Evolutionary conservation across 2,329 filamentous ascomycete species (phyloP).

Genomic region (Arthrobotrys sphaeroides): DNA sequence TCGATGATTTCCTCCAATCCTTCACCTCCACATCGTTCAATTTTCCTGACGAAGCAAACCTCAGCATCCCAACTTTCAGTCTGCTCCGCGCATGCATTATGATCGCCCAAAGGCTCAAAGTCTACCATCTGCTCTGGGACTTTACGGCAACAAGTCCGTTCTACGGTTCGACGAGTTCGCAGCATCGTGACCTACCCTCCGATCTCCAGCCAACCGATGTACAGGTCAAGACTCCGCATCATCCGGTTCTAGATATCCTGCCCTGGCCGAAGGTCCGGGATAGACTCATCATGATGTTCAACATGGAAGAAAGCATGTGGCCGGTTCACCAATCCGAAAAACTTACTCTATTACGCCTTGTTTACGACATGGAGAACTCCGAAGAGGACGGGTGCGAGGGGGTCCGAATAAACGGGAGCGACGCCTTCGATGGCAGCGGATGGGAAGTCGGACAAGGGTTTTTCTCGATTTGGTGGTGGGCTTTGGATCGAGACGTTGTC

Average conservation of each 20-base stretch:
- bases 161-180: conserved; percentile 48
- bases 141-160: conserved; percentile 54
- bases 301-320: conserved; percentile 37
- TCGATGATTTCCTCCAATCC: conserved; percentile 39
- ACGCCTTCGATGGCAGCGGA: conserved; percentile 37
- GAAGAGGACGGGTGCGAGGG: conserved; percentile 39
- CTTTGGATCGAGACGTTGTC: conserved; percentile 35
- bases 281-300: conserved; percentile 39
- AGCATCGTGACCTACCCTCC: conserved; percentile 39
- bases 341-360: conserved; percentile 28
- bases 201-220: conserved; percentile 25
- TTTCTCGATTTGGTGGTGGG: conserved; percentile 46
- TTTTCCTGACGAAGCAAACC: conserved; percentile 50
- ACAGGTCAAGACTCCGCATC: conserved; percentile 24
- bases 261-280: conserved; percentile 45
- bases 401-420: conserved; percentile 29
- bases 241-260: conserved; percentile 27
- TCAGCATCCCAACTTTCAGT: conserved; percentile 50
- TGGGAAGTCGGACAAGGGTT: conserved; percentile 43
- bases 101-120: conserved; percentile 50
- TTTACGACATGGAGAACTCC: conserved; percentile 46
- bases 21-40: conserved; percentile 41
- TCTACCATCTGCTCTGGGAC: conserved; percentile 43
- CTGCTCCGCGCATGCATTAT: conserved; percentile 46
- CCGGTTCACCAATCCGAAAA: conserved; percentile 39